phyloP scores from a whole-genome alignment of 2,329 filamentous ascomycete genomes.

The Aspergillus chevalieri region DNA sequence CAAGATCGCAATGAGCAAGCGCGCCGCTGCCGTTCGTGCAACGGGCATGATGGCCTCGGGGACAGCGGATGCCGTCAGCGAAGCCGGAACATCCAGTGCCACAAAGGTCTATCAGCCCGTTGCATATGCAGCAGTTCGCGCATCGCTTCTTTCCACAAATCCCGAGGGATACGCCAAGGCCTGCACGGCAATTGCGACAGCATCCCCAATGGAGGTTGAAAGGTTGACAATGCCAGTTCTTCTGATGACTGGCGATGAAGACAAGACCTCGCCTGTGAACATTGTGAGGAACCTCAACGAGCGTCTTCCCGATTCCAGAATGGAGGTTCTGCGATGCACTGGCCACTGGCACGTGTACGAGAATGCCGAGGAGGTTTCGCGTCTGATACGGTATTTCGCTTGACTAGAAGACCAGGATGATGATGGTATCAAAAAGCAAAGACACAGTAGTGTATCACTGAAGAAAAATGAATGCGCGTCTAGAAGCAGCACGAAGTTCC shows the following conservation, averaged over 20 bases:
- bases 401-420: neutral
- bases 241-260: constrained; percentile 44
- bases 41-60: constrained; percentile 37
- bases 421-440: neutral
- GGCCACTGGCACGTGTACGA: constrained; percentile 51
- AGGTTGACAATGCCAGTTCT: constrained; percentile 28
- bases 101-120: constrained; percentile 36
- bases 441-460: neutral
- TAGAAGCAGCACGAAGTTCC: neutral
- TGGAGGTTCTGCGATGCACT: constrained; percentile 33
- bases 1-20: constrained; percentile 22
- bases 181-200: constrained; percentile 44
- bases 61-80: constrained; percentile 37
- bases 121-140: constrained; percentile 36
- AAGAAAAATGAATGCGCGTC: neutral
- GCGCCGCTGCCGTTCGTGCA: constrained; percentile 38
- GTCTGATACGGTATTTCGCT: constrained; percentile 2
- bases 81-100: constrained; percentile 31
- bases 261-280: constrained; percentile 29
- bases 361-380: constrained; percentile 34
- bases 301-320: constrained; percentile 2
- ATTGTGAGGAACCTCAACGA: neutral
- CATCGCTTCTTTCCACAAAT: constrained; percentile 45
- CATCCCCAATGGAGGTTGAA: constrained; percentile 28
- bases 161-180: constrained; percentile 53